Evolutionary conservation across 345 rosid genomes (phyloP), one percentile per base, ranked within the genome.

Genomic region (Erysimum cheiranthoides): DNA sequence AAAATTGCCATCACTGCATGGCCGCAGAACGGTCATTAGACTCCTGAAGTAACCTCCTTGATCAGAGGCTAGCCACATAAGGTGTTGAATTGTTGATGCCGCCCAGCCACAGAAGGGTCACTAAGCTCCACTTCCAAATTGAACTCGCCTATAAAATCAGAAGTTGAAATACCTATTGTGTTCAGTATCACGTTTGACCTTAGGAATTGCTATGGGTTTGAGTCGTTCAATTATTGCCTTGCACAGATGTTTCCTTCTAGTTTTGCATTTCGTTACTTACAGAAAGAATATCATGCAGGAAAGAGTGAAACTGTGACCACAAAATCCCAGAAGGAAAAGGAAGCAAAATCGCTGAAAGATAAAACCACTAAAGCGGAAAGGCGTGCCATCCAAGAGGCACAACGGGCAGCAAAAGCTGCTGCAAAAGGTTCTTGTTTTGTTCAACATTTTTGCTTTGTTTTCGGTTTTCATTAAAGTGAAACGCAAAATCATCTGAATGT

Each of bases 281-380:
- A 43, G 30, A 63, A 61, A 64, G 30, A 46, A 17, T 13, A 21
- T 71, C 5, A 43, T 82, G 73, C 89, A 90, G 93, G 82, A 77
- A 83, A 67, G 77, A 63, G 27, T 66, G 73, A 65, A 40, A 71
- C 77, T 27, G 47, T 57, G 30, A 70, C 75, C 53, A 53, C 47
- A 52, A 82, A 79, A 68, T 39, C 66, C 17, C 82, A 73, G 61
- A 81, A 74, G 70, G 91, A 82, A 39, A 71, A 30, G 27, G 79
- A 82, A 50, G 17, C 82, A 13, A 82, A 83, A 67, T 49, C 87
- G 5, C 47, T 70, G 70, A 90, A 88, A 81, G 86, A 83, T 10
- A 88, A 86, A 73, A 82, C 89, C 14, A 84, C 88, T 13, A 90
- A 88, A 80, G 88, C 93, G 61, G 96, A 88, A 73, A 81, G 90